Evolutionary conservation across 805 yeast genomes (phyloP).

Genomic region (Candida taoyuanica): DNA sequence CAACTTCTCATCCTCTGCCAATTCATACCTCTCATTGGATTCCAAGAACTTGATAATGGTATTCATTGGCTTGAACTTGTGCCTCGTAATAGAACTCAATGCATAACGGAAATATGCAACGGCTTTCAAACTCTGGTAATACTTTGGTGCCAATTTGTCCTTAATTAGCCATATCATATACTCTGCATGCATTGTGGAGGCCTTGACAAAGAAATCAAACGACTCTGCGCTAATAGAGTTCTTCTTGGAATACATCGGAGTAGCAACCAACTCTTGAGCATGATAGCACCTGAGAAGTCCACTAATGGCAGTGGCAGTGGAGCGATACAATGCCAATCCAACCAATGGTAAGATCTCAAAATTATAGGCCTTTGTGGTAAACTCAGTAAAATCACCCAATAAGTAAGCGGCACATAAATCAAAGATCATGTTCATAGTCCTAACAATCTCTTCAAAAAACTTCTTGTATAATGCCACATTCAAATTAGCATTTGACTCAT

Average conservation of each 20-base stretch:
- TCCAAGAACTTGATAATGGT: slow-evolving; percentile 18
- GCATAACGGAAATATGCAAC: slow-evolving; percentile 10
- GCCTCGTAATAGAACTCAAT: slow-evolving; percentile 4
- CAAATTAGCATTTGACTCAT: slow-evolving; percentile 14
- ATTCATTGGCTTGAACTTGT: slow-evolving; percentile 17
- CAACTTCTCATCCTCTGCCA: slow-evolving; percentile 3
- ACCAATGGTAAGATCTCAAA: slow-evolving; percentile 16
- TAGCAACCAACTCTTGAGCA: slow-evolving; percentile 13
- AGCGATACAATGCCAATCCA: slow-evolving; percentile 6
- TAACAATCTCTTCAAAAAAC: slow-evolving; percentile 3
- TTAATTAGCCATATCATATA: slow-evolving; percentile 6
- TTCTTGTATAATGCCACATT: slow-evolving; percentile 10
- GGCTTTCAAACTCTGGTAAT: slow-evolving; percentile 13
- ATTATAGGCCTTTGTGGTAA: slow-evolving; percentile 5
- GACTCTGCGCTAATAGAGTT: not conserved
- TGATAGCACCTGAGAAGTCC: slow-evolving; percentile 14
- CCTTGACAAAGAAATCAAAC: slow-evolving; percentile 5
- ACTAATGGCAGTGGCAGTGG: slow-evolving; percentile 1
- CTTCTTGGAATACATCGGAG: slow-evolving; percentile 4
- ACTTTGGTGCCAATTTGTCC: slow-evolving; percentile 13
- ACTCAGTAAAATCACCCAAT: slow-evolving; percentile 8
- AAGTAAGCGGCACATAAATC: slow-evolving; percentile 14
- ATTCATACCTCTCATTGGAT: slow-evolving; percentile 9
- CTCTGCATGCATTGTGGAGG: slow-evolving; percentile 2
- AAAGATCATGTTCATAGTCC: not conserved